Conservation (phyloP, 352 stramenopile genomes). For the Globisporangium orthogonon region DNA sequence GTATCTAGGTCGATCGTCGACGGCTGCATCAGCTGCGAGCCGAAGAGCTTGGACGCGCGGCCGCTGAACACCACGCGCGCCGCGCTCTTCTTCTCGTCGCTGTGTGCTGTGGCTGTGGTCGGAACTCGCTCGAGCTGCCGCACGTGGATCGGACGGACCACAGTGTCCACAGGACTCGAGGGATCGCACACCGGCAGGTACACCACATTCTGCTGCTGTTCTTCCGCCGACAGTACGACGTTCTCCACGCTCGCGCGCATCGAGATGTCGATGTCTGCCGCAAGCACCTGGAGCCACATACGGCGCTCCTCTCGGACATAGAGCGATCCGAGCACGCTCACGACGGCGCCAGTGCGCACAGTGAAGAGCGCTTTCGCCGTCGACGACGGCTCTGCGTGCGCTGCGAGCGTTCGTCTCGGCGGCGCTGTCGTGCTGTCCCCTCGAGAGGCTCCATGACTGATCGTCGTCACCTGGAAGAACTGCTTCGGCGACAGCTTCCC, state of each 20-base stretch:
- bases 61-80: slow-evolving; percentile 63
- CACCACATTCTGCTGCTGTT: slow-evolving; percentile 42
- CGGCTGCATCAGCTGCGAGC: slow-evolving; percentile 49
- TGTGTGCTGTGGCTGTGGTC: slow-evolving; percentile 19
- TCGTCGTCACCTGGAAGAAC: slow-evolving; percentile 36
- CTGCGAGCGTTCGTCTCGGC: slow-evolving; percentile 12
- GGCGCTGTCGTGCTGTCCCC: background rate
- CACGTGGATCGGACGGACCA: slow-evolving; percentile 29
- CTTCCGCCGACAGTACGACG: slow-evolving; percentile 27
- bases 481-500: slow-evolving; percentile 53
- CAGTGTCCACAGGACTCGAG: slow-evolving; percentile 17
- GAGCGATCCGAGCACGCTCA: slow-evolving; percentile 46
- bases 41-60: slow-evolving; percentile 69
- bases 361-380: slow-evolving; percentile 44
- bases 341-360: slow-evolving; percentile 38
- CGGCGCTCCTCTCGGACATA: slow-evolving; percentile 38
- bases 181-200: slow-evolving; percentile 47
- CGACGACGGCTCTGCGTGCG: slow-evolving; percentile 25
- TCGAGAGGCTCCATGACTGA: slow-evolving; percentile 1
- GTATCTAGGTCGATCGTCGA: slow-evolving; percentile 49
- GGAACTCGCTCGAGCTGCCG: slow-evolving; percentile 37
- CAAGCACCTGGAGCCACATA: slow-evolving; percentile 65
- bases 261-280: slow-evolving; percentile 33
- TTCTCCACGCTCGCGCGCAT: slow-evolving; percentile 33
- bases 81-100: slow-evolving; percentile 16